Base-by-base conservation (phyloP, 2,329 filamentous ascomycete genomes). In the Sphaceloma murrayae region DNA sequence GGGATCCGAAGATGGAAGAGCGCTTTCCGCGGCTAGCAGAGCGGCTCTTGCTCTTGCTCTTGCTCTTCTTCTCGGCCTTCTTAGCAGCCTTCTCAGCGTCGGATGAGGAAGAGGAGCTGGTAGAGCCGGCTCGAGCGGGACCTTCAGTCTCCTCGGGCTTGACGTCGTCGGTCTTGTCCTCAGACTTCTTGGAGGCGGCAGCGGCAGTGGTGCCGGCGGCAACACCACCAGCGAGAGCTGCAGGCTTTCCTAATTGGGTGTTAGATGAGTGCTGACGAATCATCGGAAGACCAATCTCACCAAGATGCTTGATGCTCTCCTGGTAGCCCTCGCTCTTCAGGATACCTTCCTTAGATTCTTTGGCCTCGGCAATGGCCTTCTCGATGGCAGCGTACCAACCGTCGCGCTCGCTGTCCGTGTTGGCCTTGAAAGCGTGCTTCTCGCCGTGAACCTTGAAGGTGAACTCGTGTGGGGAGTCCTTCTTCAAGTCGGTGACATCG, bases 361-460 rank as follows among this genome's bases (percentile, higher is more conserved):
- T 93, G 58, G 86, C 88, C 69, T 94, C 86, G 42, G 79, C 74
- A 43, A 84, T 76, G 73, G 88, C 85, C 58, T 75, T 68, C 76
- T 91, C 87, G 55, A 94, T 65, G 59, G 88, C 82, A 51, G 78
- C 69, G 57, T 94, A 77, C 91, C 91, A 96, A 74, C 83, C 85
- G 66, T 94, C 86, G 61, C 89, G 87, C 69, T 95, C 87, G 48
- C 77, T 70, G 38, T 75, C 57, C 57, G 61, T 80, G 57, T 70
- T 59, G 47, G 89, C 85, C 77, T 95, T 89, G 75, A 98, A 94
- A 49, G 76, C 76, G 75, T 95, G 87, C 78, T 94, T 94, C 69
- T 93, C 82, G 55, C 82, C 83, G 67, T 82, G 80, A 61, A 84
- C 68, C 62, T 81, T 85, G 73, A 96, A 83, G 60, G 78, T 72